Evolutionary conservation across 83 land plant species (phyloP).

Genomic region (Larix sibirica): DNA sequence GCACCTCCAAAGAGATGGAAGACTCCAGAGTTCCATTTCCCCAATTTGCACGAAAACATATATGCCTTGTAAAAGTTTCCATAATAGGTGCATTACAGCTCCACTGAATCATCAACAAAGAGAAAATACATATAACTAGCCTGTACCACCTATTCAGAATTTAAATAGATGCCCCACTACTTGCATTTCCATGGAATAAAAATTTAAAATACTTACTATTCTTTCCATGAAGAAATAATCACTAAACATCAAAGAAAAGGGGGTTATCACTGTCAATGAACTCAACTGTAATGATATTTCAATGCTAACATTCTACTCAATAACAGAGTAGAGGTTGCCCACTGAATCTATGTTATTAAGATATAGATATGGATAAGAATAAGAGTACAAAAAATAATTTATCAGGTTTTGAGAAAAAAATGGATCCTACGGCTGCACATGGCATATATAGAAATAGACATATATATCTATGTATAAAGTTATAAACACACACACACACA

Average conservation of each 20-base stretch:
- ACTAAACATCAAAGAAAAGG: not conserved
- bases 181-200: not conserved
- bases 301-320: not conserved
- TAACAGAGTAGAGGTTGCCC: not conserved
- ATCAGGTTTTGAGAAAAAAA: no score
- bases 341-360: no score
- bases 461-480: no score
- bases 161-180: not conserved
- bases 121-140: not conserved
- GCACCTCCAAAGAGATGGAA: conserved; percentile 38
- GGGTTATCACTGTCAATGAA: not conserved
- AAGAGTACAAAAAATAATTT: no score
- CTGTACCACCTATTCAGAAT: not conserved
- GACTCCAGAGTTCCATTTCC: conserved; percentile 29
- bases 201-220: not conserved
- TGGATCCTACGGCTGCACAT: no score
- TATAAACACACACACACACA: no score
- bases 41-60: conserved; percentile 20
- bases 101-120: conserved; percentile 56
- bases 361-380: no score
- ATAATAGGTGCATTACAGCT: conserved; percentile 81
- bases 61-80: conserved; percentile 54
- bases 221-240: not conserved
- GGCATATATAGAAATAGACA: no score
- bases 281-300: not conserved